Evolutionary conservation across 2,329 filamentous ascomycete genomes (phyloP).

Genomic region (Cladorrhinum sp.): DNA sequence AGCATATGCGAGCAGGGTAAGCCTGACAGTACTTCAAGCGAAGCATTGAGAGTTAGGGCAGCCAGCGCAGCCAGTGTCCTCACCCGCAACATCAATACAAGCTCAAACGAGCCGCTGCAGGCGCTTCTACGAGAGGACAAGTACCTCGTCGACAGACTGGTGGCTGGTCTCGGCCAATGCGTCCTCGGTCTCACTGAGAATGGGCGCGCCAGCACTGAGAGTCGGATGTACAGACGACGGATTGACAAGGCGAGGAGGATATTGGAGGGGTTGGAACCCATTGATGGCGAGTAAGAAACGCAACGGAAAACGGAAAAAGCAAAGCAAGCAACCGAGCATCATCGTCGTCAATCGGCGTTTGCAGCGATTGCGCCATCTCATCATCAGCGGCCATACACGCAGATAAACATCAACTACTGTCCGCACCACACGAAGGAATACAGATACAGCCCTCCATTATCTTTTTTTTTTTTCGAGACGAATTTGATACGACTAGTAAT

Average conservation of each 20-base stretch:
- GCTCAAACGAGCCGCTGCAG: slow-evolving; percentile 42
- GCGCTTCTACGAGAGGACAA: slow-evolving; percentile 55
- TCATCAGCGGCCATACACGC: not conserved
- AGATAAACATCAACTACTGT: not conserved
- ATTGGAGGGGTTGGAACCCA: slow-evolving; percentile 63
- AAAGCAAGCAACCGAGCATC: not conserved
- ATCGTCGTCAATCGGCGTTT: not conserved
- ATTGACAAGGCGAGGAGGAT: slow-evolving; percentile 72
- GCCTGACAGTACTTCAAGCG: not conserved
- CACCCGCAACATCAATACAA: slow-evolving; percentile 11
- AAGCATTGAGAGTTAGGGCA: not conserved
- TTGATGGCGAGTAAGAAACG: not conserved
- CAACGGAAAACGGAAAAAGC: not conserved
- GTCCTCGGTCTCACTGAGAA: slow-evolving; percentile 57
- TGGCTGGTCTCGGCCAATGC: slow-evolving; percentile 58
- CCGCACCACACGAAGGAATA: not conserved
- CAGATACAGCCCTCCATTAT: not conserved
- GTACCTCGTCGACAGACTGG: slow-evolving; percentile 56
- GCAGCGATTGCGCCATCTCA: not conserved
- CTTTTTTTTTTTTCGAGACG: not conserved
- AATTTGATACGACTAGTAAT: not conserved
- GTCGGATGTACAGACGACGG: slow-evolving; percentile 63
- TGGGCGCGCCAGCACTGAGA: slow-evolving; percentile 54
- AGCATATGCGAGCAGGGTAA: slow-evolving; percentile 38
- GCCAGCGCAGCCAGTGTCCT: not conserved